Conservation (phyloP, 2,329 filamentous ascomycete genomes). For the Arthrocladium fulminans region DNA sequence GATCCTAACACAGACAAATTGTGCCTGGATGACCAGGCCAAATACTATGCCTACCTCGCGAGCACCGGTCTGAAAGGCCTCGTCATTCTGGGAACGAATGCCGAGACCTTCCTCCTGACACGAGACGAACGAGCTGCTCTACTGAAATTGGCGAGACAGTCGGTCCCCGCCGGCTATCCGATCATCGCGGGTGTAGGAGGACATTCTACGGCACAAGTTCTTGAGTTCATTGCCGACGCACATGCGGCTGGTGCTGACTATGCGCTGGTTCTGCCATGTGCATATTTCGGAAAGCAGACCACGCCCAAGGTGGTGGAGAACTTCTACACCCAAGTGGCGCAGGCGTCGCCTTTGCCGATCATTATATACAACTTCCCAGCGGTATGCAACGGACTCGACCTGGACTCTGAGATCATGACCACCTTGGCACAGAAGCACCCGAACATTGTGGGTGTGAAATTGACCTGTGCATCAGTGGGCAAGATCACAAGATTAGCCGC, state of each 20-base stretch:
- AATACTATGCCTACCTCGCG: conserved; percentile 47
- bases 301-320: conserved; percentile 48
- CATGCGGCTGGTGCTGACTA: conserved; percentile 53
- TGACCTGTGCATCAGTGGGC: conserved; percentile 55
- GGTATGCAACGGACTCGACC: conserved; percentile 59
- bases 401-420: conserved; percentile 55
- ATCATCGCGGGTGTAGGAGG: conserved; percentile 57
- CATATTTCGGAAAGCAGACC: conserved; percentile 57
- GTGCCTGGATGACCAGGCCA: conserved; percentile 40
- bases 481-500: conserved; percentile 51
- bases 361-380: conserved; percentile 62
- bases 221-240: conserved; percentile 53
- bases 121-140: conserved; percentile 51
- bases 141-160: conserved; percentile 46
- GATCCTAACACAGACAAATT: conserved; percentile 42
- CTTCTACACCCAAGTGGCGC: conserved; percentile 52
- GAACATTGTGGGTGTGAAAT: conserved; percentile 56
- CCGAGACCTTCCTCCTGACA: conserved; percentile 49
- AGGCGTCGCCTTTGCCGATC: conserved; percentile 46
- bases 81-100: conserved; percentile 48
- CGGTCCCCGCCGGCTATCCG: conserved; percentile 46
- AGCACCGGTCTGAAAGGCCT: conserved; percentile 43
- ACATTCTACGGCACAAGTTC: conserved; percentile 56
- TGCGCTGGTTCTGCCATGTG: conserved; percentile 45
- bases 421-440: conserved; percentile 42